Percentiles rank a stretch among this genome's conserved stretches.
phyloP scores from a whole-genome alignment of 345 rosid genomes.

The Lepidium sativum region DNA sequence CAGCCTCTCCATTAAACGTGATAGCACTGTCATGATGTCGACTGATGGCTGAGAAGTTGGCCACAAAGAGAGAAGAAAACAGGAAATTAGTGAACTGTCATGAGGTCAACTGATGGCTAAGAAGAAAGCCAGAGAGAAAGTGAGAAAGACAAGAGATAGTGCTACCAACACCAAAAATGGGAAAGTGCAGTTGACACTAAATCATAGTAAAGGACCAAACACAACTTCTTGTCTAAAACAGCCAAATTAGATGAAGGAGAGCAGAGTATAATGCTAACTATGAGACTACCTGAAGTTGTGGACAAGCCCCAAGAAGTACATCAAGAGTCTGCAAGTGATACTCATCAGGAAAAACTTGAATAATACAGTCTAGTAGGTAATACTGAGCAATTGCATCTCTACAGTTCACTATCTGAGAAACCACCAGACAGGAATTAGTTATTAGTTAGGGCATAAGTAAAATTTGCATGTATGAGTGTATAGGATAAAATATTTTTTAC shows the following conservation, averaged over 20 bases:
- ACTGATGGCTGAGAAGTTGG: slow-evolving; percentile 63
- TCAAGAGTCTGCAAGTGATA: slow-evolving; percentile 99
- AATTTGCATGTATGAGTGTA: neutral
- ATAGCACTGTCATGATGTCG: slow-evolving; percentile 93
- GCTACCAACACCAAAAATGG: neutral
- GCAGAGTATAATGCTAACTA: neutral
- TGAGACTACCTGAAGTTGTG: slow-evolving; percentile 83
- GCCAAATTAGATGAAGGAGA: neutral
- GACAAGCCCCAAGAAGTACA: slow-evolving; percentile 80
- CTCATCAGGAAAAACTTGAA: slow-evolving; percentile 99
- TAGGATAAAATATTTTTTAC: slow-evolving; percentile 24
- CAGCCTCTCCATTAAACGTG: slow-evolving; percentile 96
- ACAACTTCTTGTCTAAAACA: neutral
- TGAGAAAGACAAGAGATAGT: slow-evolving; percentile 6
- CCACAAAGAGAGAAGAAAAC: slow-evolving; percentile 3
- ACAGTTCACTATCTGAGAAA: slow-evolving; percentile 85
- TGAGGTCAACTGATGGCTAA: slow-evolving; percentile 93
- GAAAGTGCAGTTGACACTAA: neutral
- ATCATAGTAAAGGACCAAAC: neutral
- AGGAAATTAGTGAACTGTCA: slow-evolving; percentile 42
- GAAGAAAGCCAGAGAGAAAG: slow-evolving; percentile 5
- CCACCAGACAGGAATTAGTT: slow-evolving; percentile 7
- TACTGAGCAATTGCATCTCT: slow-evolving; percentile 93
- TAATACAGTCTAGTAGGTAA: slow-evolving; percentile 95
- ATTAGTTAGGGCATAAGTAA: neutral